Conservation (phyloP, 2,329 filamentous ascomycete genomes). For the Pseudogymnoascus sp. region DNA sequence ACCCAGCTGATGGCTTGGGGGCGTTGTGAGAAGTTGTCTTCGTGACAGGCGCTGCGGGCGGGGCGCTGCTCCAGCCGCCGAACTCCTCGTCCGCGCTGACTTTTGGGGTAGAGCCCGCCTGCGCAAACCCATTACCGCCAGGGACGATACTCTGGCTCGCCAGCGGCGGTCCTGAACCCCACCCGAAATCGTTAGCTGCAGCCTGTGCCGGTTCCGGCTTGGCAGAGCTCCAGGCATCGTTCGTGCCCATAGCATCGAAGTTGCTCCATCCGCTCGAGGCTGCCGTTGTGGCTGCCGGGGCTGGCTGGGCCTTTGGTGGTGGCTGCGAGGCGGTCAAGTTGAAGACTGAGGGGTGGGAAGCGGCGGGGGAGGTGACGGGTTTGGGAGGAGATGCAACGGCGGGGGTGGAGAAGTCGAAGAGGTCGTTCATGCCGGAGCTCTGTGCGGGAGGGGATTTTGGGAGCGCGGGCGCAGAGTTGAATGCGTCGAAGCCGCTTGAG, state of each 20-base stretch:
- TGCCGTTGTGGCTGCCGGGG: slow-evolving; percentile 26
- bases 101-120: slow-evolving; percentile 37
- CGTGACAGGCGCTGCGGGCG: slow-evolving; percentile 42
- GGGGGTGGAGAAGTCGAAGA: slow-evolving; percentile 66
- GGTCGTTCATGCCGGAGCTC: slow-evolving; percentile 59
- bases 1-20: slow-evolving; percentile 49
- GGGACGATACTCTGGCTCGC: slow-evolving; percentile 53
- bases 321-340: slow-evolving; percentile 55
- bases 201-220: slow-evolving; percentile 20
- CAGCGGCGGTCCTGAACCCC: slow-evolving; percentile 43
- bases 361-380: slow-evolving; percentile 28
- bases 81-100: slow-evolving; percentile 90
- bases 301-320: slow-evolving; percentile 33
- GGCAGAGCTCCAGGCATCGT: slow-evolving; percentile 67
- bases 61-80: slow-evolving; percentile 80
- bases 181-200: slow-evolving; percentile 53
- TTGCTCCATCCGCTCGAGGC: slow-evolving; percentile 31
- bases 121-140: slow-evolving; percentile 44
- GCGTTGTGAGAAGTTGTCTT: slow-evolving; percentile 32
- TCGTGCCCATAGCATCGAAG: slow-evolving; percentile 73
- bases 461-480: slow-evolving; percentile 35
- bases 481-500: slow-evolving; percentile 55
- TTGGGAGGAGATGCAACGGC: slow-evolving; percentile 35
- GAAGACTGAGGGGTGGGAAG: slow-evolving; percentile 61
- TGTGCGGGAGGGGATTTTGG: slow-evolving; percentile 32